Conservation (phyloP, 306 rosid species). For the Quercus parvula region DNA sequence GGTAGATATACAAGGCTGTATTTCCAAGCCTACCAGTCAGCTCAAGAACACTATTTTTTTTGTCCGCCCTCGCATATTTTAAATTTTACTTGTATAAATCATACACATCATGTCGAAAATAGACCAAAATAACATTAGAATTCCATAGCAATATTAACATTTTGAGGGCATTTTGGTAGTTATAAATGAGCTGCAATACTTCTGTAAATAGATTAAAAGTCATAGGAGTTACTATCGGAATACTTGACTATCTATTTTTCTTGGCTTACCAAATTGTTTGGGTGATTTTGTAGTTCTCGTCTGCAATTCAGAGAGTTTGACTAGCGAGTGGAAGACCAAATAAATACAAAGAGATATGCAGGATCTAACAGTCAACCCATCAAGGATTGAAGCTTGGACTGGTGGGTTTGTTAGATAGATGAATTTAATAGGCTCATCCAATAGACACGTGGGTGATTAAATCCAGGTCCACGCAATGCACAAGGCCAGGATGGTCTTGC, state of each 20-base stretch:
- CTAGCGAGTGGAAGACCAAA: constrained; percentile 10
- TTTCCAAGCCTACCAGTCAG: constrained; percentile 60
- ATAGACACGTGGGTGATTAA: no score
- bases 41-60: not conserved
- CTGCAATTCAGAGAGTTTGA: constrained; percentile 11
- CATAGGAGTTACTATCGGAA: not conserved
- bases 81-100: not conserved
- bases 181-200: not conserved
- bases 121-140: constrained; percentile 2
- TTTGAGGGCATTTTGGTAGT: constrained; percentile 3
- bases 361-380: constrained; percentile 17
- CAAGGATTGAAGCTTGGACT: not conserved
- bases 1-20: not conserved
- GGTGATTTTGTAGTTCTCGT: constrained; percentile 3
- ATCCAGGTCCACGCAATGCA: no score
- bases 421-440: no score
- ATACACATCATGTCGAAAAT: not conserved
- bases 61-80: not conserved
- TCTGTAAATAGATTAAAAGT: not conserved
- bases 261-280: constrained; percentile 10
- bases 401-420: no score
- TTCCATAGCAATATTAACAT: not conserved
- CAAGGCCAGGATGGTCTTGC: no score
- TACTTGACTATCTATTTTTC: not conserved
- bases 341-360: not conserved